Evolutionary conservation across 106 monocot species (phyloP).

Genomic region (Platanthera guangdongensis): DNA sequence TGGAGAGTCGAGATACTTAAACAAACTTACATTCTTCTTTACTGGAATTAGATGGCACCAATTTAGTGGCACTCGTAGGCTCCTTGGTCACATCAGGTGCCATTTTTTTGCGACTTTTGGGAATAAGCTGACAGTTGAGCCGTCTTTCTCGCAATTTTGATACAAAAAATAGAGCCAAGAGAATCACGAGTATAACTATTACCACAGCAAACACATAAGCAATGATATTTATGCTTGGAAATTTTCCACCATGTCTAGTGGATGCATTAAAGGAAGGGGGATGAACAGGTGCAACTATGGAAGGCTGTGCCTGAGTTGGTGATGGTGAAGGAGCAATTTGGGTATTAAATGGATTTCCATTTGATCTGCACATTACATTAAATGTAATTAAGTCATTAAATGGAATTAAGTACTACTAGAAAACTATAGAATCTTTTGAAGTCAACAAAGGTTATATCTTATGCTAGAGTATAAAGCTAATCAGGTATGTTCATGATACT

Average conservation of each 20-base stretch:
- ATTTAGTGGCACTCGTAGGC: background rate
- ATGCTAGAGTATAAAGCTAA: background rate
- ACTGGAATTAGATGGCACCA: slow-evolving; percentile 6
- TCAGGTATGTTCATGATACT: background rate
- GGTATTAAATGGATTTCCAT: slow-evolving; percentile 87
- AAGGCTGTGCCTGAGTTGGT: slow-evolving; percentile 6
- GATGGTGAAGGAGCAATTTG: slow-evolving; percentile 39
- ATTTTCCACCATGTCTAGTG: slow-evolving; percentile 13
- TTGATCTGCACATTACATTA: slow-evolving; percentile 40
- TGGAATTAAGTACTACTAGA: background rate
- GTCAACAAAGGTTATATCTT: background rate
- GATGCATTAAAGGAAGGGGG: slow-evolving; percentile 20
- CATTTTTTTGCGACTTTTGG: background rate
- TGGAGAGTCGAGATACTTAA: background rate
- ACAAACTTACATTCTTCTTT: slow-evolving; percentile 14
- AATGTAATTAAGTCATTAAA: slow-evolving; percentile 6
- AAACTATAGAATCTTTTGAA: background rate
- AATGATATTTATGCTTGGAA: slow-evolving; percentile 23
- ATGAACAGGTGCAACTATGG: slow-evolving; percentile 7
- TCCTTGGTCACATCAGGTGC: slow-evolving; percentile 2
- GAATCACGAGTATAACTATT: slow-evolving; percentile 17
- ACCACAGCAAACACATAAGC: slow-evolving; percentile 26
- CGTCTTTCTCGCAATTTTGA: slow-evolving; percentile 25
- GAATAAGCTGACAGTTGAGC: background rate
- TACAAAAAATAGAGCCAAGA: slow-evolving; percentile 13